Percentiles rank a stretch among this genome's conserved stretches.
Evolutionary conservation across 1,284 basidiomycete genomes (phyloP).

Genomic region (Austroboletus niveus): DNA sequence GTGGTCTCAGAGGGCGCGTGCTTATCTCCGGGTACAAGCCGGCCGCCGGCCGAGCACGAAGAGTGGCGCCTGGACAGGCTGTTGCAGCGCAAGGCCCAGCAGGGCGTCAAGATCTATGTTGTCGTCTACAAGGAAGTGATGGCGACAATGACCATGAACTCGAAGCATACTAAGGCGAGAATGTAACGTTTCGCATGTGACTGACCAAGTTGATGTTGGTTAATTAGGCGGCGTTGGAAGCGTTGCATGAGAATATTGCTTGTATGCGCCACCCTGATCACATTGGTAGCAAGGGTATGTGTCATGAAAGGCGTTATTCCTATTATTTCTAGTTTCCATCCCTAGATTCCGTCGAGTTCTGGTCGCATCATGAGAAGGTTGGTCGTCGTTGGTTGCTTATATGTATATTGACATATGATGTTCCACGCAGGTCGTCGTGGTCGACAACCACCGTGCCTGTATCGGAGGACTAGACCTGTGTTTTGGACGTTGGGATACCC

Average conservation of each 20-base stretch:
- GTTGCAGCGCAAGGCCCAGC: conserved; percentile 81
- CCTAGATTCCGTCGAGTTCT: conserved; percentile 72
- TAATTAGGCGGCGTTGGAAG: conserved; percentile 67
- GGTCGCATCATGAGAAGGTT: conserved; percentile 81
- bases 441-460: conserved; percentile 82
- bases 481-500: conserved; percentile 94
- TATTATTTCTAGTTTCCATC: neutral
- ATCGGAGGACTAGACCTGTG: conserved; percentile 90
- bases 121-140: conserved; percentile 91
- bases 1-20: neutral
- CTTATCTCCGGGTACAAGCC: conserved; percentile 38
- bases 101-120: conserved; percentile 88
- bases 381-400: neutral
- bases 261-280: conserved; percentile 90
- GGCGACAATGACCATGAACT: conserved; percentile 86
- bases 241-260: conserved; percentile 82
- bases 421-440: conserved; percentile 60
- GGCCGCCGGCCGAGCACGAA: conserved; percentile 79
- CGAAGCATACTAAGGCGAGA: conserved; percentile 77
- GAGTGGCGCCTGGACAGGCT: conserved; percentile 87
- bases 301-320: neutral
- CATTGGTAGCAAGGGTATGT: conserved; percentile 71
- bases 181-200: neutral
- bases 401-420: conserved; percentile 3
- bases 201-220: conserved; percentile 6